Conservation (phyloP, 169 alveolate species). For the Cyclospora cayetanensis region DNA sequence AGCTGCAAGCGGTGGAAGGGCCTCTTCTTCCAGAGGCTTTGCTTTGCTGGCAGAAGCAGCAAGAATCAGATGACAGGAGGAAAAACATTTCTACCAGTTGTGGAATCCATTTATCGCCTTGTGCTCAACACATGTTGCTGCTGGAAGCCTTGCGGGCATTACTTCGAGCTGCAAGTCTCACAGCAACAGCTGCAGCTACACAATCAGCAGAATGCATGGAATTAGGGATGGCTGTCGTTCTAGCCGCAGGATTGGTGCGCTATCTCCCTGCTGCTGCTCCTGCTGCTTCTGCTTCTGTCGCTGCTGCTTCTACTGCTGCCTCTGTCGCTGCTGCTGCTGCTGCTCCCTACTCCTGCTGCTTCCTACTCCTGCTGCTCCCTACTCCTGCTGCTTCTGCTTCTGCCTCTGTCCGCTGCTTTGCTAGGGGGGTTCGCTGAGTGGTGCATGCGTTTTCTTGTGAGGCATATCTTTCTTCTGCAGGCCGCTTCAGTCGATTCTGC, state of each 20-base stretch:
- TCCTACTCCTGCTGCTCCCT: too few relatives aligned
- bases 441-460: too few relatives aligned
- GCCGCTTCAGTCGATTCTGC: not conserved
- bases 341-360: not conserved
- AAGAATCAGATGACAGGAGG: not conserved
- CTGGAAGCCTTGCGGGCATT: slow-evolving; percentile 4
- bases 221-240: not conserved
- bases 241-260: not conserved
- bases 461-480: slow-evolving; percentile 25
- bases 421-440: too few relatives aligned
- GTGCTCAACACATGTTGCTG: not conserved
- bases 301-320: slow-evolving; percentile 20
- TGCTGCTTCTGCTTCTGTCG: not conserved
- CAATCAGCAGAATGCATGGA: not conserved
- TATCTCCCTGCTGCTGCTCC: not conserved
- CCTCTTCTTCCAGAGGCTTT: not conserved
- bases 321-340: not conserved
- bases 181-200: not conserved
- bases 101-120: not conserved
- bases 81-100: not conserved
- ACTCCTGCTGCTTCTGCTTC: too few relatives aligned
- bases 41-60: not conserved
- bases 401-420: too few relatives aligned
- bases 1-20: not conserved
- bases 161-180: not conserved